Base-by-base conservation (phyloP, 2,329 filamentous ascomycete genomes). In the Pochonia chlamydosporia region DNA sequence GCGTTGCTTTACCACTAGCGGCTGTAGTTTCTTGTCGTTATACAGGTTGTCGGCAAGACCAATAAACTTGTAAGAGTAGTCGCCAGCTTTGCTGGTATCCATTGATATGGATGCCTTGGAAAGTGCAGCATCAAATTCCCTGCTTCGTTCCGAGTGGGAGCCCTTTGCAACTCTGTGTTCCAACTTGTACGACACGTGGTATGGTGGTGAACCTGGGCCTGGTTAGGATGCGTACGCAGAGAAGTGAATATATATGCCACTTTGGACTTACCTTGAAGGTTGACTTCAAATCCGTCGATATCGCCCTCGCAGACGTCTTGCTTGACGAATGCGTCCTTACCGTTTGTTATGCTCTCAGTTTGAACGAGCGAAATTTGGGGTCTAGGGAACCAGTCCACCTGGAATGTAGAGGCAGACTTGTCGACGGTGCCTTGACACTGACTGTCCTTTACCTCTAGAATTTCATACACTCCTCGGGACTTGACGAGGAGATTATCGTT, bases 231-330 rank as follows among this genome's bases (percentile, higher is more conserved):
- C 9, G 39, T 20, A 4, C 3, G 18, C 35, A 7, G 20, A 39
- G 20, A 9, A 14, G 11, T 42, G 9, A 35, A 18, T 14, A 43
- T n/a, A 14, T 14, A 30, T 20, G 6, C 4, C n/a, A n/a, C 7
- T 36, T 14, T 25, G 4, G 36, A 62, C 75, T 68, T 78, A 80
- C 89, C 92, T 62, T 79, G 79, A 52, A 99, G 77, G 37, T 78
- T 77, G 45, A 99, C 72, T 59, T 96, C 90, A 47, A 96, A 83
- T 3, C 84, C 82, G 63, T 96, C 92, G 59, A 96, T 87, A 52
- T 97, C 92, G 25, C 92, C 92, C 69, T 99, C 91, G 61, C 93
- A 99, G 25, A 99, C 85, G 51, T 91, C 84, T 36, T 83, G 78
- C 66, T 95, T 95, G 56, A 83, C 63, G 61, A 84, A 87, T 28